Evolutionary conservation across 1,284 basidiomycete genomes (phyloP), one percentile per base, ranked within the genome.

Genomic region (Termitomyces sp.): DNA sequence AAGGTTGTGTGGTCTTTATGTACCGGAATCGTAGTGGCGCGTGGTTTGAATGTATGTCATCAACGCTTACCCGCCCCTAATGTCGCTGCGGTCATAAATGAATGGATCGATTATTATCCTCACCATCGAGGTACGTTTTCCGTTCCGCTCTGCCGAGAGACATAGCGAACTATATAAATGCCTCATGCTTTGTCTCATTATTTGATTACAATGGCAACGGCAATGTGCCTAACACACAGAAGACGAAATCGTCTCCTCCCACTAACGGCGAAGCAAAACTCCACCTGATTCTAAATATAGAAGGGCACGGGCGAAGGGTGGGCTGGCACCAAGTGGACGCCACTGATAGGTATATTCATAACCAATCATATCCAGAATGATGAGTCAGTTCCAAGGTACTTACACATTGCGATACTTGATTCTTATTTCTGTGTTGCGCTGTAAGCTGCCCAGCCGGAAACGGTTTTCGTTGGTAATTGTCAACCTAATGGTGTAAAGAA

Each of bases 1-100:
- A 26, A 26, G 2, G 34, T 36, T 38, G 34, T 48, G 21, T 36
- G 24, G 24, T 48, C 38, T 38, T 17, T 40, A 33, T 38, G 47
- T 8, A 38, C 12, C 34, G 47, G 47, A n/a, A 38, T 48, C 24
- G 47, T 28, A 48, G 47, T 50, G 49, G 39, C 40, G 48, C 34
- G 49, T 50, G 49, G 38, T 40, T 28, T 28, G 38, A 30, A 50
- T 50, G 26, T 40, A 50, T 40, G 17, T 50, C 48, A 50, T 46
- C 44, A 46, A 40, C 31, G 30, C 17, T 39, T n/a, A n/a, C n/a
- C n/a, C n/a, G n/a, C 24, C 24, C 24, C 24, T 24, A 24, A 24
- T 24, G 5, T 24, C 5, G 24, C 24, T 24, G 24, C 24, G 24
- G n/a, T n/a, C n/a, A 15, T 34, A 33, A 12, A 33, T 12, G 33